Conservation (phyloP, 2,329 filamentous ascomycete species). For the Neofusicoccum laricinum region DNA sequence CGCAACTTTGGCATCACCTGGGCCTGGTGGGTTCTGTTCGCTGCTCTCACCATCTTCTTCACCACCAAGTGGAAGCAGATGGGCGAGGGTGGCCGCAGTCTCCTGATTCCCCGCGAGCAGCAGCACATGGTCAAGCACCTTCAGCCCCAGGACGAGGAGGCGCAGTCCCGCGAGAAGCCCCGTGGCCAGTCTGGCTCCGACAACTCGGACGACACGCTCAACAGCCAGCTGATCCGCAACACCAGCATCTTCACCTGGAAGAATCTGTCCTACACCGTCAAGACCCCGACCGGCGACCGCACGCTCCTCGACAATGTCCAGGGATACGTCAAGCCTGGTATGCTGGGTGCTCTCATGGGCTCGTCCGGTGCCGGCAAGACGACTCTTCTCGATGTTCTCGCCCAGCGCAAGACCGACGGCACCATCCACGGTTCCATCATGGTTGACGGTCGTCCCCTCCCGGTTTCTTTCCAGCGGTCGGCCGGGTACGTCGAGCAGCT, state of each 20-base stretch:
- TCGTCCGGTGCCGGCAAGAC: constrained; percentile 17
- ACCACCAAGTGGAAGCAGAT: constrained; percentile 57
- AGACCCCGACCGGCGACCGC: constrained; percentile 20
- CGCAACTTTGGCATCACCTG: constrained; percentile 41
- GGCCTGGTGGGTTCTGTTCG: constrained; percentile 62
- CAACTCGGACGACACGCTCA: constrained; percentile 18
- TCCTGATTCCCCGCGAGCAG: constrained; percentile 61
- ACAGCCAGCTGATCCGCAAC: constrained; percentile 55
- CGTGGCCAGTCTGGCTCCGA: neutral
- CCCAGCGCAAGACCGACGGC: constrained; percentile 15
- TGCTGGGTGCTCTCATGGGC: constrained; percentile 17
- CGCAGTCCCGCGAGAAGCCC: constrained; percentile 22
- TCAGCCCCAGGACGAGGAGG: constrained; percentile 51
- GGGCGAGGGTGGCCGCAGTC: constrained; percentile 51
- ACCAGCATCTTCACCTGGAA: constrained; percentile 68
- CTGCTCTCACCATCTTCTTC: constrained; percentile 55
- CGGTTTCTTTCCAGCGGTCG: constrained; percentile 15
- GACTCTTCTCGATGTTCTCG: constrained; percentile 11
- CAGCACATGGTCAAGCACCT: constrained; percentile 23
- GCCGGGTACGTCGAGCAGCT: constrained; percentile 48
- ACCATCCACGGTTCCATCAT: constrained; percentile 14
- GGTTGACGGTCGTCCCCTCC: constrained; percentile 16
- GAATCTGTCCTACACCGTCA: constrained; percentile 18
- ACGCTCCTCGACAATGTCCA: constrained; percentile 18
- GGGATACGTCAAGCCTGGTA: constrained; percentile 20